phyloP scores from a whole-genome alignment of 2,329 filamentous ascomycete genomes.

The Pezicula carpinea region DNA sequence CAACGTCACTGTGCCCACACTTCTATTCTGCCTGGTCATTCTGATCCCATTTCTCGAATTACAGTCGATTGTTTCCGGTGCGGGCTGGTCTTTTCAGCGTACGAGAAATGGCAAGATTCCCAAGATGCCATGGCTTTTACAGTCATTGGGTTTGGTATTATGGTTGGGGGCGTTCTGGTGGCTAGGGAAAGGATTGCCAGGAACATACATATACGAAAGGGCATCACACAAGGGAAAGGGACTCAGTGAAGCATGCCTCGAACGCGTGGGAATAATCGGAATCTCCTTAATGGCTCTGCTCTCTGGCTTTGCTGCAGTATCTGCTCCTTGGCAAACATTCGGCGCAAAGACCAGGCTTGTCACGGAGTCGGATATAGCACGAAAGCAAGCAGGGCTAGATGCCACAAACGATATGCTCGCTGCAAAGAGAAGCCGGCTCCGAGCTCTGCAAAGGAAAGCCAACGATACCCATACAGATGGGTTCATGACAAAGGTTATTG shows the following conservation, averaged over 20 bases:
- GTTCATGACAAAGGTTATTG: slow-evolving; percentile 70
- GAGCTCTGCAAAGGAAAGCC: slow-evolving; percentile 63
- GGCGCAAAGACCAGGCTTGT: slow-evolving; percentile 59
- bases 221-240: slow-evolving; percentile 32
- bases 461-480: slow-evolving; percentile 41
- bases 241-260: slow-evolving; percentile 46
- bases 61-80: slow-evolving; percentile 44
- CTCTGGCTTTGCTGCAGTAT: slow-evolving; percentile 87
- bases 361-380: slow-evolving; percentile 67
- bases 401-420: slow-evolving; percentile 76
- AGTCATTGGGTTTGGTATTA: slow-evolving; percentile 53
- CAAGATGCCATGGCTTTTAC: slow-evolving; percentile 59
- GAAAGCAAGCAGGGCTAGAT: slow-evolving; percentile 75
- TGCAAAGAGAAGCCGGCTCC: slow-evolving; percentile 68
- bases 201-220: slow-evolving; percentile 42
- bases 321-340: slow-evolving; percentile 81
- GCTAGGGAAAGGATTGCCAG: slow-evolving; percentile 60
- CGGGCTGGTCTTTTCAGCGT: slow-evolving; percentile 59
- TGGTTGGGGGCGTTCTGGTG: slow-evolving; percentile 79
- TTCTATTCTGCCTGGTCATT: slow-evolving; percentile 69
- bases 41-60: slow-evolving; percentile 77
- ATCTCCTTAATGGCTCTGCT: slow-evolving; percentile 82
- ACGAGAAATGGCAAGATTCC: slow-evolving; percentile 52
- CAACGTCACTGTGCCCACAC: slow-evolving; percentile 61
- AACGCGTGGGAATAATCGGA: slow-evolving; percentile 77